Conservation (phyloP, 352 stramenopile genomes). For the Globisporangium radiosum region DNA sequence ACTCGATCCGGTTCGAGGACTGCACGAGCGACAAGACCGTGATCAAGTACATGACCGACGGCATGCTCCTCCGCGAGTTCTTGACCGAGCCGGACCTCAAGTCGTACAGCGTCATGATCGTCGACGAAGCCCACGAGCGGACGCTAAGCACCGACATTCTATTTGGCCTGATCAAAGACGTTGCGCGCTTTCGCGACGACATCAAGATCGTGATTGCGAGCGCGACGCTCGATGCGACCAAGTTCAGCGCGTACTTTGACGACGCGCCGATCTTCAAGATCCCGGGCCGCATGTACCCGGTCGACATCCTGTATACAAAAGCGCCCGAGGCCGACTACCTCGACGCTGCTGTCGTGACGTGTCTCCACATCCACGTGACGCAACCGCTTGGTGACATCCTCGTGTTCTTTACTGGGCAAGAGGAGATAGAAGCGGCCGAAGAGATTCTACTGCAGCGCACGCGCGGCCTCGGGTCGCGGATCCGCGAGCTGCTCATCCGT, state of each 20-base stretch:
- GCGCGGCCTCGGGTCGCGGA: conserved; percentile 91
- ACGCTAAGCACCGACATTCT: conserved; percentile 98
- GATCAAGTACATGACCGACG: conserved; percentile 99
- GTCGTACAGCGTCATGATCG: conserved; percentile 97
- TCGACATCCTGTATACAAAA: conserved; percentile 99
- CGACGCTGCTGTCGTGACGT: conserved; percentile 96
- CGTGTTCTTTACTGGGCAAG: conserved; percentile 99
- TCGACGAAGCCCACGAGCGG: conserved; percentile 99
- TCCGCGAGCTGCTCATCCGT: conserved; percentile 97
- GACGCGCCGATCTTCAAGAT: conserved; percentile 99
- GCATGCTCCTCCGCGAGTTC: conserved; percentile 99
- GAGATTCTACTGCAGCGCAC: conserved; percentile 94
- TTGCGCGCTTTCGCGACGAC: conserved; percentile 93
- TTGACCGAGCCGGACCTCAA: conserved; percentile 96
- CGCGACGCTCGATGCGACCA: conserved; percentile 97
- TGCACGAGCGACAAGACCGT: conserved; percentile 96
- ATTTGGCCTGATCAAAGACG: conserved; percentile 99
- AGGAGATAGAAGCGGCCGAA: conserved; percentile 98
- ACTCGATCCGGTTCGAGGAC: conserved; percentile 99
- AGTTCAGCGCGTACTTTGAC: conserved; percentile 99
- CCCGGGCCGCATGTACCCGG: conserved; percentile 92
- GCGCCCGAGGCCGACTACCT: conserved; percentile 98
- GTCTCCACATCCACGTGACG: conserved; percentile 98
- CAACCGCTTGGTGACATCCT: conserved; percentile 97
- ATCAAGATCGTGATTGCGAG: conserved; percentile 97